Evolutionary conservation across 192 early-diverging fungal species (phyloP).

Genomic region (Mortierella alpina): DNA sequence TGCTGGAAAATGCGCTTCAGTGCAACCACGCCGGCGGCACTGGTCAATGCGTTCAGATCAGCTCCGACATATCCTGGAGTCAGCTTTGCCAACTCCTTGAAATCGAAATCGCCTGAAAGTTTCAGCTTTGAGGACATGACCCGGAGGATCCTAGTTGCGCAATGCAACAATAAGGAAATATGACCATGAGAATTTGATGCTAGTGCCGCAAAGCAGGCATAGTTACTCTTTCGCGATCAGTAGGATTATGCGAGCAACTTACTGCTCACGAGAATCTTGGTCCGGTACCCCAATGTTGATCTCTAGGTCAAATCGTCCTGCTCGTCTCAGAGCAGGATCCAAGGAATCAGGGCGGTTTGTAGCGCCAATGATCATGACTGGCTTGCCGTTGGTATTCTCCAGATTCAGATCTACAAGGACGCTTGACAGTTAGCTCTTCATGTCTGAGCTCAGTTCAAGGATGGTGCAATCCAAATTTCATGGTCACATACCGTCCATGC

Average conservation of each 20-base stretch:
- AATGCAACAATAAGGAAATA: not conserved
- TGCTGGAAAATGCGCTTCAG: constrained; percentile 81
- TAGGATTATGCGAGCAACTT: constrained; percentile 36
- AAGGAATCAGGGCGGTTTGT: constrained; percentile 98
- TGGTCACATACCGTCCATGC: constrained; percentile 82
- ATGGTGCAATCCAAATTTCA: no score
- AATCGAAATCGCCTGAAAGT: constrained; percentile 87
- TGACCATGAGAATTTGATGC: not conserved
- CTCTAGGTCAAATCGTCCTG: constrained; percentile 96
- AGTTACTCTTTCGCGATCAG: not conserved
- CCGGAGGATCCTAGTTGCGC: constrained; percentile 69
- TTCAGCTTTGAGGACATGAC: constrained; percentile 83
- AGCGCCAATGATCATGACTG: constrained; percentile 98
- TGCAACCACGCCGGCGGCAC: constrained; percentile 92
- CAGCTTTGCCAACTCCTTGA: constrained; percentile 81
- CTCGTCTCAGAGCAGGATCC: constrained; percentile 94
- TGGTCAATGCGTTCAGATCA: constrained; percentile 91
- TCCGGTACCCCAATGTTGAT: constrained; percentile 98
- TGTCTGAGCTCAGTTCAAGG: not conserved
- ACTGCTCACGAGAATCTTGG: constrained; percentile 85
- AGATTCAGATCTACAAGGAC: constrained; percentile 77
- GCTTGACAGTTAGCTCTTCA: not conserved
- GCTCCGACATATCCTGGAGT: constrained; percentile 99
- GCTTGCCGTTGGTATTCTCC: constrained; percentile 88
- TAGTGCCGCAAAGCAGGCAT: not conserved